Percentiles rank a stretch among this genome's conserved stretches.
Conservation (phyloP, 768 basidiomycete genomes). For the Mycena pura region DNA sequence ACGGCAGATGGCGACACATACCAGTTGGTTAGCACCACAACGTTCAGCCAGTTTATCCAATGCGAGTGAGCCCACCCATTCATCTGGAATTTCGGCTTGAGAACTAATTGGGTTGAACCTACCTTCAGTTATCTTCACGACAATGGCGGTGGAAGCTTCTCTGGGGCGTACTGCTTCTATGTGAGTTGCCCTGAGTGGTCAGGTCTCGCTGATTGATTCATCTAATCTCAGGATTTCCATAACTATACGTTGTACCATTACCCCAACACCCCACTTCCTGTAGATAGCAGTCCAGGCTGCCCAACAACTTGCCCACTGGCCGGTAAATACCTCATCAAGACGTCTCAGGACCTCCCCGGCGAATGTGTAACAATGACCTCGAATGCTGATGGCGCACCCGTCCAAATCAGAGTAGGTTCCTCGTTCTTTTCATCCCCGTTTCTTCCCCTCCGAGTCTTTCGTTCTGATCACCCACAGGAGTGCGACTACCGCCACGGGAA, state of each 20-base stretch:
- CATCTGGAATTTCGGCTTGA: not conserved
- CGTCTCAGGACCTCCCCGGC: not conserved
- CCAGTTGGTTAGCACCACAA: not conserved
- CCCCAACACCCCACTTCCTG: constrained; percentile 23
- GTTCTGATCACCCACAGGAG: not conserved
- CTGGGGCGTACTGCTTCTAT: constrained; percentile 21
- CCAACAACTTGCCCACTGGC: constrained; percentile 14
- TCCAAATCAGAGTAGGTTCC: constrained; percentile 32
- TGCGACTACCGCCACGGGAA: constrained; percentile 24
- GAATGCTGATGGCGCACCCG: constrained; percentile 35
- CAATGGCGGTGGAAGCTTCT: constrained; percentile 2
- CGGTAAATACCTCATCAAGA: constrained; percentile 17
- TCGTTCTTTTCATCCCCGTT: not conserved
- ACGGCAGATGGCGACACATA: not conserved
- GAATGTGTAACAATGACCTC: constrained; percentile 36
- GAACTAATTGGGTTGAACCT: not conserved
- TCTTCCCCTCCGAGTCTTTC: constrained; percentile 2
- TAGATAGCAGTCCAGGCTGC: constrained; percentile 20
- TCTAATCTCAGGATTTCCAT: not conserved
- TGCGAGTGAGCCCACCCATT: not conserved
- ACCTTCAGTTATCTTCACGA: constrained; percentile 19
- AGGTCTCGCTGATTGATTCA: not conserved
- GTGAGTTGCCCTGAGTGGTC: not conserved
- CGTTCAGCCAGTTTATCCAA: not conserved
- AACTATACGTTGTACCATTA: constrained; percentile 21